These are phyloP conservation scores for Trypethelium eluteriae DNA, from an alignment of 495 filamentous ascomycete genomes.

Conservation along the genomic window DNA sequence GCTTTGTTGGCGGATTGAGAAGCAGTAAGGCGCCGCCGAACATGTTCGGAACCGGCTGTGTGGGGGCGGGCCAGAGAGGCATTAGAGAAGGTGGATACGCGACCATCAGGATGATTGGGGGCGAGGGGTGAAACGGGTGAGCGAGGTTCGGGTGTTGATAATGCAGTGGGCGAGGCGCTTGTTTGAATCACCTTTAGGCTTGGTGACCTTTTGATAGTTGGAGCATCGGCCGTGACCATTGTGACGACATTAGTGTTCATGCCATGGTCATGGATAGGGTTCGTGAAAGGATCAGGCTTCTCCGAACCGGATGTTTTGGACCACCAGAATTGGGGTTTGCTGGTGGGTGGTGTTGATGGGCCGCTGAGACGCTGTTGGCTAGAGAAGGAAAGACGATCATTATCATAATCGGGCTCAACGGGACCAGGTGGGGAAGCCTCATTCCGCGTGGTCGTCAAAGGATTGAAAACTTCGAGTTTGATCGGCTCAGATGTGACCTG, in stretches of 20 bases:
- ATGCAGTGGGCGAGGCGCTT: background rate
- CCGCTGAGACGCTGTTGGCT: background rate
- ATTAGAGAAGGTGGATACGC: slow-evolving; percentile 11
- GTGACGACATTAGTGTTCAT: background rate
- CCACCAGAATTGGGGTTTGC: slow-evolving; percentile 5
- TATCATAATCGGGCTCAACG: slow-evolving; percentile 8
- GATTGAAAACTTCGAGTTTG: slow-evolving; percentile 9
- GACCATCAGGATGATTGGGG: slow-evolving; percentile 23
- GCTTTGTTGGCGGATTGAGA: slow-evolving; percentile 31
- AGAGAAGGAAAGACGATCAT: slow-evolving; percentile 8
- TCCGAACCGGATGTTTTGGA: background rate
- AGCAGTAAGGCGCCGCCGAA: background rate
- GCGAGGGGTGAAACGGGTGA: background rate
- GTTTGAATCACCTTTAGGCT: background rate
- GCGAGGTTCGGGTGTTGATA: background rate
- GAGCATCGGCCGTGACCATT: slow-evolving; percentile 2
- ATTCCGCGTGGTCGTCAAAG: slow-evolving; percentile 12
- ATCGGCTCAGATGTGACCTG: slow-evolving; percentile 40
- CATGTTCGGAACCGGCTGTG: slow-evolving; percentile 23
- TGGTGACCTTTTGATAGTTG: background rate
- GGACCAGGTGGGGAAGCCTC: background rate
- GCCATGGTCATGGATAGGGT: slow-evolving; percentile 6
- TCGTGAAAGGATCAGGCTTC: background rate
- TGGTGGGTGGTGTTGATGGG: background rate
- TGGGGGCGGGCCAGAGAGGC: slow-evolving; percentile 27